Base-by-base conservation (phyloP, 2,329 filamentous ascomycete genomes). In the Metarhizium brunneum region DNA sequence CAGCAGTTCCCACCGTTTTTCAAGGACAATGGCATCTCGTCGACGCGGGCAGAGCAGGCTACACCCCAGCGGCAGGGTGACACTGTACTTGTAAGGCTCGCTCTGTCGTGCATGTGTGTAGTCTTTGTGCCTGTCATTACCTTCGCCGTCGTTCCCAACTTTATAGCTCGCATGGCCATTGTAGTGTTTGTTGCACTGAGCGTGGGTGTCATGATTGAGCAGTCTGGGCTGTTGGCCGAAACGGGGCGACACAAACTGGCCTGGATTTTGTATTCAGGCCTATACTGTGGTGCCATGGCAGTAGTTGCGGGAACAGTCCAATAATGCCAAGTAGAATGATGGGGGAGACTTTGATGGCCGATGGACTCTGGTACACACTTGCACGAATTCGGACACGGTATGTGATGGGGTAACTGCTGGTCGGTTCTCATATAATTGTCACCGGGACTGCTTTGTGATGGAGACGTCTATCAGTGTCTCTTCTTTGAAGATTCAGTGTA, bases 61-160 rank as follows among this genome's bases (percentile, higher is more conserved):
- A 16, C 16, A 25, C 6, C 42, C 7, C 18, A 18, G 35, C 50
- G 36, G 20, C 47, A 36, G 10, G 30, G 30, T 4, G 51, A 54
- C 25, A 38, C n/a, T 7, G 14, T 52, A n/a, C 49, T 57, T 14
- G 53, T 55, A 10, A 47, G 55, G 25, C 42, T 52, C 14, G 53
- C 49, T n/a, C 25, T 53, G 18, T 52, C 47, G 14, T 65, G 61
- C 25, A 59, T 63, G 25, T 59, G 64, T 32, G 55, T 62, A 14
- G 65, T 86, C 2, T 67, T 86, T 6, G 68, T 83, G 0, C 83
- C 84, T 0, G 71, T 85, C 1, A 62, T 86, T 8, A 76, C 80
- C 0, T 87, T 86, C 62, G 67, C 75, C 5, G 72, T 83, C 25
- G 79, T 86, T 20, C 73, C 77, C 0, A 76, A 77, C 6, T 82